Conservation (phyloP, 2,329 filamentous ascomycete species). For the Coniochaeta hoffmannii region DNA sequence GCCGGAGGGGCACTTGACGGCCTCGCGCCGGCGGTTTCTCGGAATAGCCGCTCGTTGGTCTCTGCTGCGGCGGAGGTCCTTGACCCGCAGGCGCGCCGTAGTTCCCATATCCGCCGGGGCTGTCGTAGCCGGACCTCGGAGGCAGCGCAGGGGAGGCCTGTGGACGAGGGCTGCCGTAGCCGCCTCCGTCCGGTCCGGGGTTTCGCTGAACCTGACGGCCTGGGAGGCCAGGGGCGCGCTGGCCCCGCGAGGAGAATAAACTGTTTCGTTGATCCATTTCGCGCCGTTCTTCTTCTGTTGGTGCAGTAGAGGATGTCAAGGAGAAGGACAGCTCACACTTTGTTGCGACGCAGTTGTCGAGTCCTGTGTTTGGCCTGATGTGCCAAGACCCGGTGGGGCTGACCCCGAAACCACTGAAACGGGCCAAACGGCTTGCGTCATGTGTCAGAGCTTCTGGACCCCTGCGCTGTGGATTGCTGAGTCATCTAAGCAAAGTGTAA, state of each 20-base stretch:
- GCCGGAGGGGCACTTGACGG: conserved; percentile 29
- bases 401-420: not conserved
- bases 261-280: conserved; percentile 34
- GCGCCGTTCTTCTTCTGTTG: not conserved
- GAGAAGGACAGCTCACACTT: not conserved
- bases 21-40: conserved; percentile 9
- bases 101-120: conserved; percentile 9
- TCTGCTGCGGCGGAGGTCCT: not conserved
- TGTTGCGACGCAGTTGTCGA: not conserved
- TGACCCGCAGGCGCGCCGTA: conserved; percentile 13
- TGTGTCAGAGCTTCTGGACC: not conserved
- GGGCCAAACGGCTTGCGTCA: not conserved
- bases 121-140: conserved; percentile 11
- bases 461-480: not conserved
- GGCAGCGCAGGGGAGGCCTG: conserved; percentile 1
- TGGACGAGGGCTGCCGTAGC: not conserved
- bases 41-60: conserved; percentile 1
- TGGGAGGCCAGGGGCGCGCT: conserved; percentile 14
- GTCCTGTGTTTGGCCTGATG: not conserved
- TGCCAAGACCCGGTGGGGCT: not conserved
- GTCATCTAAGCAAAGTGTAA: not conserved
- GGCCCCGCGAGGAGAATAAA: conserved; percentile 30
- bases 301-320: not conserved
- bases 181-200: conserved; percentile 1
- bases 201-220: conserved; percentile 17